Evolutionary conservation across 768 basidiomycete species (phyloP).

Genomic region (Podaxis sp.): DNA sequence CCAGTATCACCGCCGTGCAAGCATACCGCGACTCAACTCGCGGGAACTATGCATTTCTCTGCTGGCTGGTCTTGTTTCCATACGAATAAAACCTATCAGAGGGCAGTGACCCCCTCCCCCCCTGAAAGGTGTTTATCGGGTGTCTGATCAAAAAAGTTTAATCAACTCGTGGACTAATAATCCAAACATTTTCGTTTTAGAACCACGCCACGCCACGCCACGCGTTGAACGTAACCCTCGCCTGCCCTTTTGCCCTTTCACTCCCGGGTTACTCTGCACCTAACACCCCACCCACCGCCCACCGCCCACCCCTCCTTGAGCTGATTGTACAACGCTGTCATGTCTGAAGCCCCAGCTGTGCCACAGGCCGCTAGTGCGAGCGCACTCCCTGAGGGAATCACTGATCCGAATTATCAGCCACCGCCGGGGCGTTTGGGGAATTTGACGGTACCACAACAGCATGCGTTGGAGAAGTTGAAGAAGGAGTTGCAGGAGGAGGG

Average conservation of each 20-base stretch:
- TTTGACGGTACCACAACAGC: constrained; percentile 56
- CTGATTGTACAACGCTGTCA: not conserved
- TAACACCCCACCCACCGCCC: no score
- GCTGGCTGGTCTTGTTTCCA: not conserved
- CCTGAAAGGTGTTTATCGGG: not conserved
- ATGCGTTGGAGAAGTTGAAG: constrained; percentile 67
- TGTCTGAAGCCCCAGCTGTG: not conserved
- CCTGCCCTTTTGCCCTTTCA: not conserved
- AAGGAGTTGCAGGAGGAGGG: constrained; percentile 61
- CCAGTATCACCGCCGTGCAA: not conserved
- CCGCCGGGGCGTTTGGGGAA: constrained; percentile 78
- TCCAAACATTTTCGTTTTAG: not conserved
- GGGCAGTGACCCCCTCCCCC: not conserved
- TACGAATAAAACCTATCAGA: not conserved
- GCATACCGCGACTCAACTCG: constrained; percentile 15
- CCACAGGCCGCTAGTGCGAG: constrained; percentile 46
- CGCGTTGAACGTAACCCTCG: no score
- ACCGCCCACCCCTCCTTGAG: not conserved
- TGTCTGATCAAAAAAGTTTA: not conserved
- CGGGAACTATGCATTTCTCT: not conserved
- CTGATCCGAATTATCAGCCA: constrained; percentile 62
- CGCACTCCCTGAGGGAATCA: constrained; percentile 52
- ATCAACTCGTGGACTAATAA: not conserved
- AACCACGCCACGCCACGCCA: not conserved
- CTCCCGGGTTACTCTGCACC: not conserved